phyloP scores from a whole-genome alignment of 306 rosid species.

The Betula pendula region DNA sequence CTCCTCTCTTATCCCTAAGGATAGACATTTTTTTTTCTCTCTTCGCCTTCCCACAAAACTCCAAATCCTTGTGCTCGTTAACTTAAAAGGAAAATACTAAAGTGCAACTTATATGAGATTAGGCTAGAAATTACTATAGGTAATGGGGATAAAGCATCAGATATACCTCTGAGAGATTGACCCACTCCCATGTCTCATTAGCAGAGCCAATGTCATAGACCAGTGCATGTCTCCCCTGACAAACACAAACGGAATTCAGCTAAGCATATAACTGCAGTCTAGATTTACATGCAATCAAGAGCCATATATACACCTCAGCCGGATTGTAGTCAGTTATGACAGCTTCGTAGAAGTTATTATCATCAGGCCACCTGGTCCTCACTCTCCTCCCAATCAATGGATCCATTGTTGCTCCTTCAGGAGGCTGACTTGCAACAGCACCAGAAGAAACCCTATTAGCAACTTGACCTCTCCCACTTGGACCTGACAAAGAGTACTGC shows the following conservation, averaged over 20 bases:
- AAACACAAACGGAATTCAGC: slow-evolving; percentile 22
- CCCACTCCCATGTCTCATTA: slow-evolving; percentile 86
- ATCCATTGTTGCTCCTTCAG: slow-evolving; percentile 58
- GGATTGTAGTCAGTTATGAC: slow-evolving; percentile 70
- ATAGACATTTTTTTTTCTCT: background rate
- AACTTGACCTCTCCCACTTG: slow-evolving; percentile 71
- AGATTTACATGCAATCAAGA: slow-evolving; percentile 17
- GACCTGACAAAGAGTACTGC: slow-evolving; percentile 69
- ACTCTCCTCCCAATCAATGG: slow-evolving; percentile 79
- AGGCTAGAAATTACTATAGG: slow-evolving; percentile 8
- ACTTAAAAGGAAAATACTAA: background rate
- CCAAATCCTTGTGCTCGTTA: background rate
- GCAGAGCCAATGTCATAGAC: slow-evolving; percentile 76
- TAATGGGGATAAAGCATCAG: slow-evolving; percentile 21
- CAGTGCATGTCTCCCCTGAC: slow-evolving; percentile 82
- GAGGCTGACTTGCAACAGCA: slow-evolving; percentile 50
- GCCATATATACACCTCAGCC: slow-evolving; percentile 61
- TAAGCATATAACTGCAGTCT: slow-evolving; percentile 20
- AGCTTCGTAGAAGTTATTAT: slow-evolving; percentile 92
- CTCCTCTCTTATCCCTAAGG: background rate
- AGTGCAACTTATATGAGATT: background rate
- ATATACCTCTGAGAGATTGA: slow-evolving; percentile 88
- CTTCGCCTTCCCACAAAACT: background rate
- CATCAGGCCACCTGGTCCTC: slow-evolving; percentile 95
- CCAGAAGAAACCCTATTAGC: slow-evolving; percentile 64